Percentiles rank a stretch among this genome's conserved stretches.
phyloP scores from a whole-genome alignment of 768 basidiomycete genomes.

The Gymnopilus dilepis region DNA sequence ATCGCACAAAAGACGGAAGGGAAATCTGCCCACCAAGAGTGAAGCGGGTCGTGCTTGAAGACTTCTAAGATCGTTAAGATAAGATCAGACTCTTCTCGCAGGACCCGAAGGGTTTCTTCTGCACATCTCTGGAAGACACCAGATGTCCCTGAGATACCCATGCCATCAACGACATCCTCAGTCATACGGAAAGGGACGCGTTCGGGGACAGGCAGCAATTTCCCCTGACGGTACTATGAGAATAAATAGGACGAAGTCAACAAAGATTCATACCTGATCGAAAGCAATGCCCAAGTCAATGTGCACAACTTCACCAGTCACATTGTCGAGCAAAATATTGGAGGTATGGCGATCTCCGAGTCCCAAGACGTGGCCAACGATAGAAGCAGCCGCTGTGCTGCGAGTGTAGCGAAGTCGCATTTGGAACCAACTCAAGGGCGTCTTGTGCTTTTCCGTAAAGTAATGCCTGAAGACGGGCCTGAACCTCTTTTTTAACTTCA shows the following conservation, averaged over 20 bases:
- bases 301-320: conserved; percentile 87
- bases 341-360: conserved; percentile 91
- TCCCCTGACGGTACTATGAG: conserved; percentile 61
- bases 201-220: conserved; percentile 79
- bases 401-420: conserved; percentile 90
- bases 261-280: conserved; percentile 68
- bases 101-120: conserved; percentile 91
- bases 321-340: conserved; percentile 89
- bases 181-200: conserved; percentile 95
- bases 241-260: neutral
- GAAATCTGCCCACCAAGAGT: conserved; percentile 73
- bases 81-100: conserved; percentile 83
- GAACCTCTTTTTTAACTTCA: conserved; percentile 48
- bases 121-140: conserved; percentile 96
- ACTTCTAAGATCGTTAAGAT: conserved; percentile 96
- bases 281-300: conserved; percentile 98
- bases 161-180: conserved; percentile 90
- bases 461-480: conserved; percentile 93
- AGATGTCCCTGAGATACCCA: conserved; percentile 88
- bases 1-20: neutral
- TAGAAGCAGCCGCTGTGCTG: conserved; percentile 92
- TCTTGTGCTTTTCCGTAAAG: conserved; percentile 89
- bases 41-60: conserved; percentile 95
- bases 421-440: conserved; percentile 89
- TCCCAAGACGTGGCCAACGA: conserved; percentile 91